A percentile compares a stretch with the other conserved stretches of the same genome.
These are phyloP conservation scores for Apodospora peruviana DNA, from an alignment of 495 filamentous ascomycete genomes.

Conservation along the genomic window DNA sequence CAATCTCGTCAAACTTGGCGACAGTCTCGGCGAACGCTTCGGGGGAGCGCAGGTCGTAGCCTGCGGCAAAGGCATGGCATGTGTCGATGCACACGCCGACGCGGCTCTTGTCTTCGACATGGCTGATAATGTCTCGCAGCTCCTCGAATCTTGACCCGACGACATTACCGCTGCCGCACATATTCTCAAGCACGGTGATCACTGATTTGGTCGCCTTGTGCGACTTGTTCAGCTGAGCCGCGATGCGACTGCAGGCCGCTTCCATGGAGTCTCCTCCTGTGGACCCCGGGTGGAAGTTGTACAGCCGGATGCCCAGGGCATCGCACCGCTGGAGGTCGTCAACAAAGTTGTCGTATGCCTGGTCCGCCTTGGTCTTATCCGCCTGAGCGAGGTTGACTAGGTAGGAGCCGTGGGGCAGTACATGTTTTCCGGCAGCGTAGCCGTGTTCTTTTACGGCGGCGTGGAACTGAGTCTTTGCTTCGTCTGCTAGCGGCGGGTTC, in stretches of 20 bases:
- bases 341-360: slow-evolving; percentile 80
- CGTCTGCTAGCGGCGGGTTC: slow-evolving; percentile 69
- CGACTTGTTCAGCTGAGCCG: slow-evolving; percentile 70
- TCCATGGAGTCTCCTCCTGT: slow-evolving; percentile 58
- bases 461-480: slow-evolving; percentile 62
- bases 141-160: slow-evolving; percentile 82
- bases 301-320: slow-evolving; percentile 77
- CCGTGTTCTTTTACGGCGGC: slow-evolving; percentile 59
- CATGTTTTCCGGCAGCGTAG: slow-evolving; percentile 64
- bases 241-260: slow-evolving; percentile 72
- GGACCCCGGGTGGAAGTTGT: slow-evolving; percentile 96
- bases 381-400: slow-evolving; percentile 89
- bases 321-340: slow-evolving; percentile 89
- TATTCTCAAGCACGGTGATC: slow-evolving; percentile 84
- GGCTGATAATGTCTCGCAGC: slow-evolving; percentile 72
- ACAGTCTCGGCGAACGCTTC: slow-evolving; percentile 68
- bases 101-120: slow-evolving; percentile 74
- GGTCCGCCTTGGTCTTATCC: slow-evolving; percentile 71
- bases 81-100: slow-evolving; percentile 96
- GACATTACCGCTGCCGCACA: slow-evolving; percentile 87
- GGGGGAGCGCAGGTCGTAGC: slow-evolving; percentile 80
- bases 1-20: slow-evolving; percentile 66
- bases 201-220: slow-evolving; percentile 70
- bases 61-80: slow-evolving; percentile 88
- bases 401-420: slow-evolving; percentile 91